phyloP scores from a whole-genome alignment of 2,329 filamentous ascomycete genomes.

The Pezicula carpinea region DNA sequence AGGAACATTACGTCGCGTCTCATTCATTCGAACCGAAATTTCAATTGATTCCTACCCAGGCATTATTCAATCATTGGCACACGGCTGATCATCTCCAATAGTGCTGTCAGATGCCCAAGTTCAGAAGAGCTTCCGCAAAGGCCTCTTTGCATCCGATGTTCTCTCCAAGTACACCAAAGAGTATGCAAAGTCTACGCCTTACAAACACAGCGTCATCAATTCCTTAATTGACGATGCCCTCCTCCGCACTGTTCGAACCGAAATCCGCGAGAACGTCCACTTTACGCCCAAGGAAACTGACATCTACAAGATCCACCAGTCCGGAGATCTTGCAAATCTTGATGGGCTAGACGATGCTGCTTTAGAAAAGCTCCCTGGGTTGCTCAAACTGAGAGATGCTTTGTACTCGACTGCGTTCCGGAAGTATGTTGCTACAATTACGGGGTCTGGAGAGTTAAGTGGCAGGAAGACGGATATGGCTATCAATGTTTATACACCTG shows the following conservation, averaged over 20 bases:
- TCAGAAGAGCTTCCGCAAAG: slow-evolving; percentile 52
- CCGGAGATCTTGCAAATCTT: slow-evolving; percentile 92
- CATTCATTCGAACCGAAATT: no score
- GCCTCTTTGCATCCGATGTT: slow-evolving; percentile 57
- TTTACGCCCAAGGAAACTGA: slow-evolving; percentile 99
- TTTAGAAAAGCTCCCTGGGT: slow-evolving; percentile 77
- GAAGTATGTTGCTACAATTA: slow-evolving; percentile 81
- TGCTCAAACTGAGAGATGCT: slow-evolving; percentile 89
- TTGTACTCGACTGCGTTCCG: slow-evolving; percentile 89
- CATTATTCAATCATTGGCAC: neutral
- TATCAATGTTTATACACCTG: slow-evolving; percentile 96
- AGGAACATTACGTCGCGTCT: no score
- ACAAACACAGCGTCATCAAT: slow-evolving; percentile 89
- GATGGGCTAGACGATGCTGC: slow-evolving; percentile 88
- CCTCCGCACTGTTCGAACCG: slow-evolving; percentile 78
- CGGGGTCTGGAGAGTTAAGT: slow-evolving; percentile 79
- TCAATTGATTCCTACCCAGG: no score
- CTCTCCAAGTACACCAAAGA: slow-evolving; percentile 54
- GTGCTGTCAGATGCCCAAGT: slow-evolving; percentile 26
- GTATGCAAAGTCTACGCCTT: slow-evolving; percentile 64
- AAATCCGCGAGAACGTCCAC: slow-evolving; percentile 85
- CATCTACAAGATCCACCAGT: slow-evolving; percentile 99
- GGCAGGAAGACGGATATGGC: slow-evolving; percentile 98
- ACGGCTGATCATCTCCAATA: slow-evolving; percentile 15
- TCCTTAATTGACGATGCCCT: slow-evolving; percentile 75